Evolutionary conservation across 1,284 basidiomycete species (phyloP), one percentile per base, ranked within the genome.

Genomic region (Ganoderma sp.): DNA sequence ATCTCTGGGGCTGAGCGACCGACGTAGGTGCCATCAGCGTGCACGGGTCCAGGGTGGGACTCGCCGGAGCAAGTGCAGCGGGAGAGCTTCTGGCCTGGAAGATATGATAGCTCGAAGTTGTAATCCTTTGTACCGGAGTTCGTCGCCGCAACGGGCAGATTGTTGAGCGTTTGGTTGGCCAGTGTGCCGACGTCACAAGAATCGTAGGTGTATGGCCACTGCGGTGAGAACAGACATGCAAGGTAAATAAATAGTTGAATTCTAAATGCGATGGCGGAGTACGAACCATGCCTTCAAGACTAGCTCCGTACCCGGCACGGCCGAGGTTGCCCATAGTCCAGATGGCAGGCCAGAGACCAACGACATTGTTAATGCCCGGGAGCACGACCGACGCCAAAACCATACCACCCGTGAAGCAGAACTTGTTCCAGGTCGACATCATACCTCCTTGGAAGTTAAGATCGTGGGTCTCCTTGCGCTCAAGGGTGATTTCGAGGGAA

Each of bases 371-470:
- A 19, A 81, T 80, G 1, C 97, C 97, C 1, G 97, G 97, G 14
- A 98, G 82, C 12, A 87, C 87, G n/a, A 96, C 89, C 8, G 87
- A 85, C 7, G 87, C 85, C 73, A 91, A 86, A 57, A 95, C 80
- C 71, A 94, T 81, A 37, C 94, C 94, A 48, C 95, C 95, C 1
- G 93, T 96, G 81, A 98, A 98, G 80, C 97, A 98, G 75, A 98
- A 93, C 79, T 98, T 95, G 79, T 96, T 96, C 94, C 94, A 95
- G 14, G 86, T 86, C 39, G 89, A 82, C 76, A 94, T 80, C 84
- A 90, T 83, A 0, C 89, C 92, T 45, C 92, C 88, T 72, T 90
- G 83, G 78, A 91, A 97, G 75, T 94, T 80, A 69, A 98, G 83
- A 64, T 86, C 89, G 78, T 98, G 91, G 43, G 83, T 91, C 58